Evolutionary conservation across 2,329 filamentous ascomycete genomes (phyloP).

Genomic region (Fusarium tricinctum): DNA sequence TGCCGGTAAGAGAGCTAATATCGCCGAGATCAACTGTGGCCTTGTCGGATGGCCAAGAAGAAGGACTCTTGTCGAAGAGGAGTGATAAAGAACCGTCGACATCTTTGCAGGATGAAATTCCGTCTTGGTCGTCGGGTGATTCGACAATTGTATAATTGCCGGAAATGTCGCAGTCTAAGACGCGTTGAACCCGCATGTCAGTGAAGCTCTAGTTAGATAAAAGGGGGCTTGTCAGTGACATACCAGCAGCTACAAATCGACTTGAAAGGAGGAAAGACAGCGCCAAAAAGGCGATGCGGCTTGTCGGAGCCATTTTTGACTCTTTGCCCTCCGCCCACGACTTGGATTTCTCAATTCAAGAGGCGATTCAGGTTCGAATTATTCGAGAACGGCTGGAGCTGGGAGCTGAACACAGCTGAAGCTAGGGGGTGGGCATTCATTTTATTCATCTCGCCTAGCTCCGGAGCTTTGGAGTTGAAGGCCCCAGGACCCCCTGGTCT

Average conservation of each 20-base stretch:
- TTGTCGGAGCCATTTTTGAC: slow-evolving; percentile 46
- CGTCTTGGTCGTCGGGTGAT: slow-evolving; percentile 36
- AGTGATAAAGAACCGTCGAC: slow-evolving; percentile 50
- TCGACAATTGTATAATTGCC: slow-evolving; percentile 50
- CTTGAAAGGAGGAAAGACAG: slow-evolving; percentile 45
- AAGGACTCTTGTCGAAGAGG: slow-evolving; percentile 44
- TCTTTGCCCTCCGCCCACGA: slow-evolving; percentile 40
- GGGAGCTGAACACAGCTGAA: slow-evolving; percentile 8
- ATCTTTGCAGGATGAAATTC: slow-evolving; percentile 45
- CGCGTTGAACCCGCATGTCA: slow-evolving; percentile 17
- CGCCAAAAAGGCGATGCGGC: slow-evolving; percentile 45
- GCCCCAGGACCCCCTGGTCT: slow-evolving; percentile 16
- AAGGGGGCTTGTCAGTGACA: slow-evolving; percentile 12
- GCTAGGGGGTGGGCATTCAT: slow-evolving; percentile 22
- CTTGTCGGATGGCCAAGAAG: slow-evolving; percentile 44
- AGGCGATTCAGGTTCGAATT: slow-evolving; percentile 19
- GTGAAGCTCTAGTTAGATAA: background rate
- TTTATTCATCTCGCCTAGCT: slow-evolving; percentile 48
- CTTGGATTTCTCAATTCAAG: slow-evolving; percentile 10
- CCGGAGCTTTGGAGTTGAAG: background rate
- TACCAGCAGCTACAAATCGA: slow-evolving; percentile 44
- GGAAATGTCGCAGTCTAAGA: slow-evolving; percentile 46
- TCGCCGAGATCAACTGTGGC: slow-evolving; percentile 47
- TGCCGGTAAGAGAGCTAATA: slow-evolving; percentile 41
- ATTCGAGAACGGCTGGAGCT: slow-evolving; percentile 8